Base-by-base conservation (phyloP, 163 green algal species). In the Scenedesmus sp. region DNA sequence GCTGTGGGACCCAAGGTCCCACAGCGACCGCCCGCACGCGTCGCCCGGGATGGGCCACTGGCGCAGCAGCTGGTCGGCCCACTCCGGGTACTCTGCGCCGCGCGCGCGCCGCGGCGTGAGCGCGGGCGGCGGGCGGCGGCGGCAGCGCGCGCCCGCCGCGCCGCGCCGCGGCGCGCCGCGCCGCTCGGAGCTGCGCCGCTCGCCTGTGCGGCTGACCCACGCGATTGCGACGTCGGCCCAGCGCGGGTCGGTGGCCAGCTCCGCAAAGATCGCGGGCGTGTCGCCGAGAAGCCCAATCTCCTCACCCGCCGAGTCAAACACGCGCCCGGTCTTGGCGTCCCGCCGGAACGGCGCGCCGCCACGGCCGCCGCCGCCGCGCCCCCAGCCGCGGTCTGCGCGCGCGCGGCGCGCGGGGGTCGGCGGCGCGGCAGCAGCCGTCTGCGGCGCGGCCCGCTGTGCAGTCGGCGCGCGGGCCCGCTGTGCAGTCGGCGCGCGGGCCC, bases 241-340 rank as follows among this genome's bases (percentile, higher is more conserved):
- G 20, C 39, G 50, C 17, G 33, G 47, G n/a, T 75, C 11, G 4
- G 74, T 81, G 7, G 62, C 50, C 20, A 74, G 54, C 24, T 64
- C 29, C 2, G 26, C 34, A 6, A 74, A 62, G 24, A 74, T 54
- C 47, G 70, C 64, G 24, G 54, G 20, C 4, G 74, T 74, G 48
- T 81, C 50, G 11, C 74, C 74, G 48, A 81, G 60, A 10, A 81
- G 74, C 51, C 66, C 58, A 33, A 81, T 74, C 28, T 48, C 60
- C 51, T 81, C 62, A 14, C 74, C 74, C 24, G 60, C 26, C n/a
- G 34, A 24, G 36, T 81, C 74, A 57, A 45, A 74, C n/a, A 81
- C 74, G 20, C 47, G 47, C 6, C 74, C 74, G 2, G 51, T 60
- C n/a, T n/a, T n/a, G 34, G 62, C 48, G 29, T 74, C 60, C 18